Conservation (phyloP, 768 basidiomycete genomes). For the Exidia glandulosa region DNA sequence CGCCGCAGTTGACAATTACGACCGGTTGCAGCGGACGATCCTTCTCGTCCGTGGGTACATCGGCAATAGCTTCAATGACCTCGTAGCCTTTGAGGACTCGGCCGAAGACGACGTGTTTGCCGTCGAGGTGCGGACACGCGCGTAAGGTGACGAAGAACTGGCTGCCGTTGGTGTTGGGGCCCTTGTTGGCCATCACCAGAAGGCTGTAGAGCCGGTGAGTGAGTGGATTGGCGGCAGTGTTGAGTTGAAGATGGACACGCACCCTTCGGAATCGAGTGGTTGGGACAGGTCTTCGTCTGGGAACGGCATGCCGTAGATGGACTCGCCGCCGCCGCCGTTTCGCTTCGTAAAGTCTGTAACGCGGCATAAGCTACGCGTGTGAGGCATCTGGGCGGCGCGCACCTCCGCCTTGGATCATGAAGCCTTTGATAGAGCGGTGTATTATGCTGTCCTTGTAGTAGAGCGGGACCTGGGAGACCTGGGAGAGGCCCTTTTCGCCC, state of each 20-base stretch:
- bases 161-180: conserved; percentile 73
- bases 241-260: conserved; percentile 6
- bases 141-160: conserved; percentile 81
- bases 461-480: conserved; percentile 50
- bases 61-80: conserved; percentile 46
- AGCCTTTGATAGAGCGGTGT: conserved; percentile 67
- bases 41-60: conserved; percentile 62
- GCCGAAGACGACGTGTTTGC: conserved; percentile 50
- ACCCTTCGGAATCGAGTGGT: conserved; percentile 56
- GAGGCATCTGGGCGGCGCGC: conserved; percentile 9
- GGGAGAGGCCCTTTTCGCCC: conserved; percentile 69
- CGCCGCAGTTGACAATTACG: conserved; percentile 66
- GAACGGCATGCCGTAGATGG: conserved; percentile 68
- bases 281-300: conserved; percentile 63
- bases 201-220: conserved; percentile 31
- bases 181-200: conserved; percentile 85
- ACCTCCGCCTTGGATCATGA: conserved; percentile 80
- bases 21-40: conserved; percentile 62
- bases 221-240: neutral
- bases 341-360: conserved; percentile 69
- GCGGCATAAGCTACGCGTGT: neutral
- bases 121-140: conserved; percentile 64
- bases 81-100: conserved; percentile 49
- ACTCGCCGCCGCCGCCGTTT: conserved; percentile 73
- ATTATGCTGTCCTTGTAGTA: conserved; percentile 74